Conservation (phyloP, 495 filamentous ascomycete species). For the Pseudotulostoma volvatum region DNA sequence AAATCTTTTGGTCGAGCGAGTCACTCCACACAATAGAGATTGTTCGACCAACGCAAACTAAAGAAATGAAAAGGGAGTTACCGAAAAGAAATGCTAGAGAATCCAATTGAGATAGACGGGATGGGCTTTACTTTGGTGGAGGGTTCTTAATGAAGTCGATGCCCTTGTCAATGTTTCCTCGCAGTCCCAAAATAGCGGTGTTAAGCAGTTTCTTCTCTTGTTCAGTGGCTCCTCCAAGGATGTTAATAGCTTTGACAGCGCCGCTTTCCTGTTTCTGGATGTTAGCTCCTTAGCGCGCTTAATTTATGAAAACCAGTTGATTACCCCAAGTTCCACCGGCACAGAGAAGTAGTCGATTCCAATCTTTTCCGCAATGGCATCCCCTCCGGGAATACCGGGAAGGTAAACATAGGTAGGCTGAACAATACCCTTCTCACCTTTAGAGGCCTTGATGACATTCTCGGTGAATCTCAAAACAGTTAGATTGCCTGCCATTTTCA, state of each 20-base stretch:
- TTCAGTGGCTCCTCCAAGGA: conserved; percentile 53
- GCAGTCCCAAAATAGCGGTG: conserved; percentile 52
- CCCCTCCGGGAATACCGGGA: conserved; percentile 73
- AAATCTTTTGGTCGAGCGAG: conserved; percentile 6
- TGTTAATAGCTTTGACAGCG: conserved; percentile 65
- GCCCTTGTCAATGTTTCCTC: conserved; percentile 88
- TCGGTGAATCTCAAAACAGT: conserved; percentile 61
- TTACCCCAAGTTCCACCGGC: conserved; percentile 84
- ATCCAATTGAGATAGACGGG: conserved; percentile 6
- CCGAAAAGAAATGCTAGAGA: conserved; percentile 4
- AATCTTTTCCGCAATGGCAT: conserved; percentile 61
- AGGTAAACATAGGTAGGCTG: conserved; percentile 94
- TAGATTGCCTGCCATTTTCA: conserved; percentile 4
- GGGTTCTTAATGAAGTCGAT: conserved; percentile 77
- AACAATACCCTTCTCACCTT: conserved; percentile 79
- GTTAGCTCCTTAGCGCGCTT: conserved; percentile 2
- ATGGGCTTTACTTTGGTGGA: conserved; percentile 47
- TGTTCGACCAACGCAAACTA: conserved; percentile 9
- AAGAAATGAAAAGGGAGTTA: conserved; percentile 6
- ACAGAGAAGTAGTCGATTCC: conserved; percentile 93
- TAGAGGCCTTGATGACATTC: conserved; percentile 71
- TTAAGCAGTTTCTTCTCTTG: conserved; percentile 79
- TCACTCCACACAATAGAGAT: conserved; percentile 7
- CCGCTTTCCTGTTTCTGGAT: conserved; percentile 47
- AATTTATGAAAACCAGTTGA: conserved; percentile 12